Percentiles rank a stretch among this genome's conserved stretches.
Conservation (phyloP, 1,284 basidiomycete genomes). For the Trametes versicolor region DNA sequence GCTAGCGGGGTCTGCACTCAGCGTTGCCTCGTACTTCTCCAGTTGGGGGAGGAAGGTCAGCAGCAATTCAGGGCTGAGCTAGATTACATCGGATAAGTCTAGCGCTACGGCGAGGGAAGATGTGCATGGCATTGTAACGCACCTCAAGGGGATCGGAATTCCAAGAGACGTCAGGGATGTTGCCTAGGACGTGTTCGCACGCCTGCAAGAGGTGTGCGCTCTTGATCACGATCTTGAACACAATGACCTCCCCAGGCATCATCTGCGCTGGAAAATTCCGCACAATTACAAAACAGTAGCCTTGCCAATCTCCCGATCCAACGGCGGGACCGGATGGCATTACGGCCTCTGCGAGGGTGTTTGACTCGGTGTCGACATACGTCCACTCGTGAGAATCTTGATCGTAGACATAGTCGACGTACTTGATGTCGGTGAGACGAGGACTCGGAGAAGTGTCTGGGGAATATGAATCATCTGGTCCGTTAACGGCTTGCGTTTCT, state of each 20-base stretch:
- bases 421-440: background rate
- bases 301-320: background rate
- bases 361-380: background rate
- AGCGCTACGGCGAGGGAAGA: background rate
- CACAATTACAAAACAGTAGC: background rate
- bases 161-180: background rate
- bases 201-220: conserved; percentile 1
- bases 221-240: background rate
- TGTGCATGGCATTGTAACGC: background rate
- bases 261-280: background rate
- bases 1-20: conserved; percentile 46
- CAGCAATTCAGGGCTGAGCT: conserved; percentile 54
- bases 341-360: background rate
- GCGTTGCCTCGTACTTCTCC: conserved; percentile 51
- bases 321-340: background rate
- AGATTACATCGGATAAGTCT: background rate
- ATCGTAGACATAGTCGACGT: conserved; percentile 1
- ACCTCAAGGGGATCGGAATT: background rate
- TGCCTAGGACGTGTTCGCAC: background rate
- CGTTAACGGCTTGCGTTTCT: background rate
- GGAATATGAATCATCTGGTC: background rate
- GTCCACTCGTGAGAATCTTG: background rate
- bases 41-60: conserved; percentile 59
- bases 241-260: background rate
- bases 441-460: too few species aligned